Percentiles rank a stretch among this genome's conserved stretches.
These are phyloP conservation scores for Plasmodium gonderi DNA, from an alignment of 169 alveolate species.

Conservation along the genomic window DNA sequence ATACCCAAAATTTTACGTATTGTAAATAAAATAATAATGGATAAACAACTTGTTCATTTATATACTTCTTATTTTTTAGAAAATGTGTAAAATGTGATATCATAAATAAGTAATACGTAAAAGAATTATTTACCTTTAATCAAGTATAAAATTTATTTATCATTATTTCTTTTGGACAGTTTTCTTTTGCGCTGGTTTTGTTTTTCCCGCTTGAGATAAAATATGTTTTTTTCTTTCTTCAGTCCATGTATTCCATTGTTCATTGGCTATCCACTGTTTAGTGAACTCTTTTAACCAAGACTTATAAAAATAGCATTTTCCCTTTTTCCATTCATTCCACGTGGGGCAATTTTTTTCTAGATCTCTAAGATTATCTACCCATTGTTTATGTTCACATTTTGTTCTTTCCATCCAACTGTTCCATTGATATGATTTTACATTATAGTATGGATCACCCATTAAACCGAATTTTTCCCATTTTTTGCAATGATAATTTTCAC, in stretches of 20 bases:
- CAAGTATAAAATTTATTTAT: too few species aligned
- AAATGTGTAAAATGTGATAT: too few species aligned
- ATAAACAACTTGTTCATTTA: too few species aligned
- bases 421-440: not conserved
- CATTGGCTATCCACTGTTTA: not conserved
- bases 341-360: not conserved
- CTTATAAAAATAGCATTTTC: not conserved
- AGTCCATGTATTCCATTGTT: not conserved
- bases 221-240: not conserved
- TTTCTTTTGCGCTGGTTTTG: not conserved
- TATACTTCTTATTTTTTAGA: too few species aligned
- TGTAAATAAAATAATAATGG: too few species aligned
- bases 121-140: too few species aligned
- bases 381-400: not conserved
- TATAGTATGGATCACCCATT: not conserved
- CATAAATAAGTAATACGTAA: too few species aligned
- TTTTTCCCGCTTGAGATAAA: not conserved
- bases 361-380: not conserved
- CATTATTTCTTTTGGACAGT: not conserved
- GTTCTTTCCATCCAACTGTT: not conserved
- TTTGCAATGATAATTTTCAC: not conserved
- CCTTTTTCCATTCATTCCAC: not conserved
- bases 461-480: not conserved
- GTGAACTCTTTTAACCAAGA: not conserved
- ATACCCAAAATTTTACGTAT: too few species aligned